Evolutionary conservation across 192 early-diverging fungal species (phyloP).

Genomic region (Coemansia sp.): DNA sequence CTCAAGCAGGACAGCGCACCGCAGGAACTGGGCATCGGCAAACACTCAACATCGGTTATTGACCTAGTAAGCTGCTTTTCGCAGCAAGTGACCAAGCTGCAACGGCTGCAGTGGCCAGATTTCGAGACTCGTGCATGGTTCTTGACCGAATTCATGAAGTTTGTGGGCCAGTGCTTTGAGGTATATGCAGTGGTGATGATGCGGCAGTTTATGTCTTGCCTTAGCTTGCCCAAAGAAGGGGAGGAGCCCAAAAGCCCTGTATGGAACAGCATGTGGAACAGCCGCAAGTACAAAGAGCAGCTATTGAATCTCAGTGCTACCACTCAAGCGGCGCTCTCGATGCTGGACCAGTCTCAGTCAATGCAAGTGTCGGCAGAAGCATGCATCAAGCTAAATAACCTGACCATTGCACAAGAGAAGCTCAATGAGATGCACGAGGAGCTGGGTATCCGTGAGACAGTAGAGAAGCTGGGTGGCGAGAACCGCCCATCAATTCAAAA

Average conservation of each 20-base stretch:
- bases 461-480: constrained; percentile 40
- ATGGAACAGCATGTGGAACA: constrained; percentile 48
- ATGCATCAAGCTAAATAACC: constrained; percentile 53
- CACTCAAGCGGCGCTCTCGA: constrained; percentile 32
- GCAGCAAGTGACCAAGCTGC: constrained; percentile 41
- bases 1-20: constrained; percentile 43
- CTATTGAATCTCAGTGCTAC: constrained; percentile 29
- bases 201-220: constrained; percentile 38
- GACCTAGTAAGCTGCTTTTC: constrained; percentile 49
- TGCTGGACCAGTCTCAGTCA: constrained; percentile 39
- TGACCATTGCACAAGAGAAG: constrained; percentile 36
- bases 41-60: constrained; percentile 55
- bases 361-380: constrained; percentile 37
- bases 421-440: constrained; percentile 48
- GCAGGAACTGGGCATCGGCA: constrained; percentile 32
- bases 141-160: constrained; percentile 47
- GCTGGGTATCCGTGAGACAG: constrained; percentile 33
- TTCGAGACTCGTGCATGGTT: constrained; percentile 43
- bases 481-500: constrained; percentile 34
- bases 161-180: constrained; percentile 37
- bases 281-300: constrained; percentile 52
- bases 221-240: constrained; percentile 15
- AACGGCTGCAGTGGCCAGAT: constrained; percentile 50
- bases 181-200: constrained; percentile 48
- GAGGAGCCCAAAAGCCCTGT: constrained; percentile 17